Conservation (phyloP, 495 filamentous ascomycete species). For the Hapsidospora chrysogenum region DNA sequence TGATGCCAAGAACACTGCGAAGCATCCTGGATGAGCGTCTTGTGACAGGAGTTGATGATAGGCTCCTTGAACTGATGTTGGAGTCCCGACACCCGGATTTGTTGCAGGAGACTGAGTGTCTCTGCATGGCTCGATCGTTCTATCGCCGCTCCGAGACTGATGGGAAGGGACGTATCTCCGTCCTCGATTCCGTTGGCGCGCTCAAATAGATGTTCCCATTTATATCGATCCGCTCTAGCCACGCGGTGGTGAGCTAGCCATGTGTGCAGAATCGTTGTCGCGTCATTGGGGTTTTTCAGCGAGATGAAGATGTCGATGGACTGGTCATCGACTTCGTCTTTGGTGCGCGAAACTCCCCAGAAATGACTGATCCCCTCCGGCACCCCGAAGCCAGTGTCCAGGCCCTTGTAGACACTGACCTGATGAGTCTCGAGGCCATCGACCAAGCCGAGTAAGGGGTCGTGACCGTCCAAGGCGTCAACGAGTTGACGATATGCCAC, state of each 20-base stretch:
- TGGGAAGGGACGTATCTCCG: background rate
- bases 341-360: constrained; percentile 9
- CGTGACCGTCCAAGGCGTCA: no score
- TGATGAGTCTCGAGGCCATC: constrained; percentile 6
- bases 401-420: constrained; percentile 9
- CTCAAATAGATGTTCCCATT: constrained; percentile 10
- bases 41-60: constrained; percentile 7
- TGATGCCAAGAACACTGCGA: constrained; percentile 7
- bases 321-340: background rate
- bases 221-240: constrained; percentile 7
- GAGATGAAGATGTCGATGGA: constrained; percentile 10
- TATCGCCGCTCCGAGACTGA: constrained; percentile 8
- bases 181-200: background rate
- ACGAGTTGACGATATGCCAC: no score
- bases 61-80: constrained; percentile 5
- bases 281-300: constrained; percentile 8
- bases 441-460: no score
- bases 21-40: constrained; percentile 6
- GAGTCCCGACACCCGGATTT: constrained; percentile 4
- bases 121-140: constrained; percentile 8
- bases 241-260: constrained; percentile 12
- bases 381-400: constrained; percentile 10
- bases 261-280: constrained; percentile 9
- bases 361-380: constrained; percentile 9
- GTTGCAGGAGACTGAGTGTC: constrained; percentile 7